Base-by-base conservation (phyloP, 2,329 filamentous ascomycete genomes). In the Helicocarpus griseus region DNA sequence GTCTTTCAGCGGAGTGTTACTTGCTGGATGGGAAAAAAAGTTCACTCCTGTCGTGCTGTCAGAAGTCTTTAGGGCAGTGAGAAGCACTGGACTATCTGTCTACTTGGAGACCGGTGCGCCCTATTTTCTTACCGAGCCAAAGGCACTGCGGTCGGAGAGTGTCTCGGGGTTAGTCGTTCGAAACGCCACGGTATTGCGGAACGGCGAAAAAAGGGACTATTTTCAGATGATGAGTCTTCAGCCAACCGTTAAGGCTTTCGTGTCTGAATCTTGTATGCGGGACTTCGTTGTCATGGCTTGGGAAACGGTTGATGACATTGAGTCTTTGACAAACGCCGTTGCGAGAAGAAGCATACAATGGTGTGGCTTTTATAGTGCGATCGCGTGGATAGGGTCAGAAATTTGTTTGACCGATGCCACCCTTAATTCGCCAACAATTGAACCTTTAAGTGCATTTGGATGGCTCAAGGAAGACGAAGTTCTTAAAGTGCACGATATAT, bases 381-480 rank as follows among this genome's bases (percentile, higher is more conserved):
- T 75, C 5, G 63, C 66, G 5, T 76, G 71, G 71, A 72, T 74
- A 47, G 71, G 71, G 4, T 53, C 65, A 1, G 53, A 63, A 41
- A 56, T 62, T 24, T 66, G 73, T 6, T 56, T 75, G 17, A 56
- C 57, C 3, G 61, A 75, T 57, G 63, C 66, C 1, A 54, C 58
- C 4, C 46, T 64, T 8, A 68, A 69, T 29, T 55, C 57, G 22
- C 63, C 66, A 9, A 57, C 56, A 7, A 48, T 55, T 0, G 66
- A 73, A 52, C 73, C 73, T 11, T 61, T 76, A 3, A 69, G 72
- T 5, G 70, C 73, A 1, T 70, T 76, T 51, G 66, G 69, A 48
- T 76, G 71, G 71, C 54, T 76, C 50, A 76, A 75, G 54, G 69
- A 73, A 39, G 61, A 67, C 9, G 62, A 68, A n/a, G 65, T 72